Evolutionary conservation across 352 stramenopile species (phyloP).

Genomic region (Pythium biforme): DNA sequence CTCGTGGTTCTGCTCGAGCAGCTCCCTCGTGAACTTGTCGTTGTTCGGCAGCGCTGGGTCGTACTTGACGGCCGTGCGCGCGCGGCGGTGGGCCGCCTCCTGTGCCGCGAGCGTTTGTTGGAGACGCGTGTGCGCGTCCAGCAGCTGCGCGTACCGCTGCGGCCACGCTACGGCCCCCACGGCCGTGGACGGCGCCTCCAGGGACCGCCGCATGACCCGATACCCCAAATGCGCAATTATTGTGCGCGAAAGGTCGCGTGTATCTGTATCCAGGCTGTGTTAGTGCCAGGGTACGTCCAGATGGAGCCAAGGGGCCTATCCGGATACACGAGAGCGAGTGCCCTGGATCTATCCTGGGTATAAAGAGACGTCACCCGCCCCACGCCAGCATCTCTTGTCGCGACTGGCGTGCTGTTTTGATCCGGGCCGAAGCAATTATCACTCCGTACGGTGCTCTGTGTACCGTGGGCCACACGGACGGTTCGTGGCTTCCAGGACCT

Average conservation of each 20-base stretch:
- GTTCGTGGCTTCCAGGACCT: no score
- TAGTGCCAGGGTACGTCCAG: no score
- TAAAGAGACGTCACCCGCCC: no score
- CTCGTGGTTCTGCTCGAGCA: constrained; percentile 60
- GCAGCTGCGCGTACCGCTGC: constrained; percentile 40
- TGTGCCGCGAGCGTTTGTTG: constrained; percentile 31
- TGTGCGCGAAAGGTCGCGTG: neutral
- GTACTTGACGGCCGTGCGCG: constrained; percentile 54
- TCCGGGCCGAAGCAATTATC: no score
- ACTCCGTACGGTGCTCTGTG: no score
- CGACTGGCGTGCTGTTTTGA: no score
- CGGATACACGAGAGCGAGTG: no score
- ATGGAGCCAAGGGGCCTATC: no score
- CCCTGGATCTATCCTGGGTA: no score
- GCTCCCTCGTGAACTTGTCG: constrained; percentile 56
- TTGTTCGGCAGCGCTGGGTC: constrained; percentile 59
- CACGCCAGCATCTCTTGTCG: no score
- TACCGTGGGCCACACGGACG: no score
- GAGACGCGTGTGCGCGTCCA: constrained; percentile 35
- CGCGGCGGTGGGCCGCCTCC: constrained; percentile 41
- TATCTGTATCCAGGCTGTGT: neutral
- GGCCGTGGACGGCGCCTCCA: constrained; percentile 6
- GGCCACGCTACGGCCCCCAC: constrained; percentile 28
- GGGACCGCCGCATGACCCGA: neutral
- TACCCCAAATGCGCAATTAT: neutral